A percentile compares a stretch with the other conserved stretches of the same genome.
These are phyloP conservation scores for Phialemonium atrogriseum DNA, from an alignment of 2,329 filamentous ascomycete species.

Conservation along the genomic window DNA sequence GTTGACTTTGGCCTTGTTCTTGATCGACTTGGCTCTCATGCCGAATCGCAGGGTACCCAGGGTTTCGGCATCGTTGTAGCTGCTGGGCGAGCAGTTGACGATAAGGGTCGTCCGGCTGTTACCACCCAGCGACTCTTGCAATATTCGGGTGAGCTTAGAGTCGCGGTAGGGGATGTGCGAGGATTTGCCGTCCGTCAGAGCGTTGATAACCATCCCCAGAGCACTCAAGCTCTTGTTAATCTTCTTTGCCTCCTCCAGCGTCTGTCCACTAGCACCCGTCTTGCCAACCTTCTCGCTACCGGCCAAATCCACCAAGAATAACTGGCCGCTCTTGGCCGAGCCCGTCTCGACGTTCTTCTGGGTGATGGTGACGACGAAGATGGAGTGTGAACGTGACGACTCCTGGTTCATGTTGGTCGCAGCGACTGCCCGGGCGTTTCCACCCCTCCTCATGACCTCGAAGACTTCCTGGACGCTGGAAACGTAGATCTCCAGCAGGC, in stretches of 20 bases:
- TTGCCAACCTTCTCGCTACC: slow-evolving; percentile 98
- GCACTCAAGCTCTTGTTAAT: slow-evolving; percentile 99
- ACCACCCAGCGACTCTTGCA: slow-evolving; percentile 95
- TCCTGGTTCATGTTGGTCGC: slow-evolving; percentile 99
- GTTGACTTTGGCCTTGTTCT: slow-evolving; percentile 99
- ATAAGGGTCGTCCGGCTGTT: slow-evolving; percentile 98
- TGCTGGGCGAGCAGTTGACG: slow-evolving; percentile 98
- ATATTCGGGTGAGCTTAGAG: slow-evolving; percentile 91
- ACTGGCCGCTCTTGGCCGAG: slow-evolving; percentile 89
- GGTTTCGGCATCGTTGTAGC: slow-evolving; percentile 95
- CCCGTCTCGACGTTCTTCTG: slow-evolving; percentile 98
- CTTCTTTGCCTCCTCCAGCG: slow-evolving; percentile 96
- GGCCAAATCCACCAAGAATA: slow-evolving; percentile 96
- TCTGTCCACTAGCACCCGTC: slow-evolving; percentile 95
- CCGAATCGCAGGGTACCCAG: slow-evolving; percentile 88
- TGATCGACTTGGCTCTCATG: slow-evolving; percentile 95
- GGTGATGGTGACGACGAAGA: slow-evolving; percentile 92
- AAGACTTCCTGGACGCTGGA: slow-evolving; percentile 94
- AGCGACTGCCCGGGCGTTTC: slow-evolving; percentile 80
- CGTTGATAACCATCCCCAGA: slow-evolving; percentile 98
- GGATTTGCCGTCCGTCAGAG: slow-evolving; percentile 93
- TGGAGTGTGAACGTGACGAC: slow-evolving; percentile 95
- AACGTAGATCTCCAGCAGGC: slow-evolving; percentile 88
- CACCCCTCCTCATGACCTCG: slow-evolving; percentile 91
- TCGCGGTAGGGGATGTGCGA: slow-evolving; percentile 94